A percentile compares a stretch with the other conserved stretches of the same genome.
These are phyloP conservation scores for Rhodamnia rubescens DNA, from an alignment of 345 rosid genomes.

Conservation along the genomic window DNA sequence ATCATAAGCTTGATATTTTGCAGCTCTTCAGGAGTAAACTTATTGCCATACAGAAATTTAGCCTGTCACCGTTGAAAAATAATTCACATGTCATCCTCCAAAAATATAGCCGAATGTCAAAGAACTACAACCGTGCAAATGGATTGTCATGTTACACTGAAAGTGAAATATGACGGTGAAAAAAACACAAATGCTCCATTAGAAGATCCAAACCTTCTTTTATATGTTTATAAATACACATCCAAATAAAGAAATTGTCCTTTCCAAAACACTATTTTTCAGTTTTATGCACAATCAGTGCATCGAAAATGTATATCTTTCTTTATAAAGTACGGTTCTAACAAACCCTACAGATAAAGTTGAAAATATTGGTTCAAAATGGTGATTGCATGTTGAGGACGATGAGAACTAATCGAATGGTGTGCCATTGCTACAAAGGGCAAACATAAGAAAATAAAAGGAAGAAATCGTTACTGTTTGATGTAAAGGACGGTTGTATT, in stretches of 20 bases:
- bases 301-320: background rate
- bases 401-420: background rate
- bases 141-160: background rate
- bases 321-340: background rate
- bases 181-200: background rate
- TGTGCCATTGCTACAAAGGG: background rate
- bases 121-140: background rate
- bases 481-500: background rate
- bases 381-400: background rate
- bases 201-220: background rate
- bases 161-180: background rate
- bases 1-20: conserved; percentile 50
- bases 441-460: background rate
- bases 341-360: background rate
- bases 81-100: background rate
- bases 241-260: background rate
- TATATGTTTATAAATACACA: background rate
- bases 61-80: conserved; percentile 19
- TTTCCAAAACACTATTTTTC: background rate
- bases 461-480: background rate
- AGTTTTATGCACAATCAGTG: background rate
- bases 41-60: conserved; percentile 41
- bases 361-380: background rate
- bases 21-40: conserved; percentile 40
- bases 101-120: background rate